A percentile compares a stretch with the other conserved stretches of the same genome.
phyloP scores from a whole-genome alignment of 306 rosid genomes.

The Adenanthera pavonina region DNA sequence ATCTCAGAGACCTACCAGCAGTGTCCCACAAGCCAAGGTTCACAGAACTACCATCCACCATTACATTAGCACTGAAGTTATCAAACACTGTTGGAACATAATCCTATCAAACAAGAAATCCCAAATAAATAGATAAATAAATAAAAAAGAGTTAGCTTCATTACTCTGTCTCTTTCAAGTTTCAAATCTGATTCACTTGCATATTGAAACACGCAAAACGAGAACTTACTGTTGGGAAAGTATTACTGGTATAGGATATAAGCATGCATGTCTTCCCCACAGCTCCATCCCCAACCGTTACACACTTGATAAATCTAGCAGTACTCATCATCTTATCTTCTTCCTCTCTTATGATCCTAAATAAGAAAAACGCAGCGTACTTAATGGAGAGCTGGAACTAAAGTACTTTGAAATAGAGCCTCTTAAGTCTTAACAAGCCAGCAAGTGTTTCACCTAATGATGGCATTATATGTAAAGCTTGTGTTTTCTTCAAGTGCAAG shows the following conservation, averaged over 20 bases:
- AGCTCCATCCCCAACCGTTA: slow-evolving; percentile 96
- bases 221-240: slow-evolving; percentile 80
- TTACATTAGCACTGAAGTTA: slow-evolving; percentile 74
- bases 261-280: slow-evolving; percentile 99
- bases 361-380: slow-evolving; percentile 25
- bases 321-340: slow-evolving; percentile 63
- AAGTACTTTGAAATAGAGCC: slow-evolving; percentile 24
- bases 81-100: slow-evolving; percentile 85
- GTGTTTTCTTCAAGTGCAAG: slow-evolving; percentile 90
- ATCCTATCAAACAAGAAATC: slow-evolving; percentile 51
- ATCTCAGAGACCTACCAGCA: slow-evolving; percentile 57
- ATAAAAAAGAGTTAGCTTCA: slow-evolving; percentile 29
- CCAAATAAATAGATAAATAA: neutral
- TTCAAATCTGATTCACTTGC: slow-evolving; percentile 9
- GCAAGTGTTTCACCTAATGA: slow-evolving; percentile 48
- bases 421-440: slow-evolving; percentile 42
- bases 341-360: slow-evolving; percentile 35
- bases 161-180: neutral
- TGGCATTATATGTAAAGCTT: slow-evolving; percentile 39
- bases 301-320: slow-evolving; percentile 91
- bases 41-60: slow-evolving; percentile 66
- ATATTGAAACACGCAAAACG: neutral
- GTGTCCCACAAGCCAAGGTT: slow-evolving; percentile 85
- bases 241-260: slow-evolving; percentile 89
- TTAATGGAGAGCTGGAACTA: slow-evolving; percentile 31